Percentiles rank a stretch among this genome's conserved stretches.
phyloP scores from a whole-genome alignment of 1,139 yeast genomes.

The Candida dubliniensis region DNA sequence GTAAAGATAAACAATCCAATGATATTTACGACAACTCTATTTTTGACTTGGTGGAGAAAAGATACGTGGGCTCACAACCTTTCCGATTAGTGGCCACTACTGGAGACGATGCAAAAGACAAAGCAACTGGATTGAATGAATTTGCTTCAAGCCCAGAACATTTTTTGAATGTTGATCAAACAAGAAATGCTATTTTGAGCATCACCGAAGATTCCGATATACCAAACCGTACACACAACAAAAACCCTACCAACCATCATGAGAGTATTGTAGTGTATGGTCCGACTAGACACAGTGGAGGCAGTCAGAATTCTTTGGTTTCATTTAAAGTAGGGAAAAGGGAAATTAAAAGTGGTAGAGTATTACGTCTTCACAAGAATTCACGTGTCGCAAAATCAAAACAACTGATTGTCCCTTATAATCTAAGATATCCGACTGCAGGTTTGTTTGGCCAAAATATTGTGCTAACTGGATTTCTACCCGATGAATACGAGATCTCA shows the following conservation, averaged over 20 bases:
- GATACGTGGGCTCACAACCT: conserved; percentile 41
- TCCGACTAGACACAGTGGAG: conserved; percentile 24
- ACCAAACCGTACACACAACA: conserved; percentile 4
- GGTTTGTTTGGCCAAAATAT: conserved; percentile 65
- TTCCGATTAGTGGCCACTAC: conserved; percentile 26
- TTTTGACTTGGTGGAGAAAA: conserved; percentile 51
- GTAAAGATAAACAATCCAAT: conserved; percentile 46
- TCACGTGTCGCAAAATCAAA: not conserved
- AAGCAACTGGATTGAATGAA: conserved; percentile 16
- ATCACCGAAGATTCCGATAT: conserved; percentile 30
- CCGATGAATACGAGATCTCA: conserved; percentile 54
- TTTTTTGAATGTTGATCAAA: conserved; percentile 31
- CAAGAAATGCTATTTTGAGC: conserved; percentile 34
- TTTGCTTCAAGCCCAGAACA: conserved; percentile 21
- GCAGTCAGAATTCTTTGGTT: conserved; percentile 34
- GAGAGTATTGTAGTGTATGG: conserved; percentile 43
- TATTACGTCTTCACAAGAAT: conserved; percentile 28
- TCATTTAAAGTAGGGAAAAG: conserved; percentile 38
- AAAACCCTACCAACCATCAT: conserved; percentile 13
- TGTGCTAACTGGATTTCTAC: conserved; percentile 58
- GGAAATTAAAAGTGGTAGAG: conserved; percentile 32
- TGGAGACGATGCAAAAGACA: conserved; percentile 13
- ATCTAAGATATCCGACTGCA: conserved; percentile 55
- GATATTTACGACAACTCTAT: conserved; percentile 45
- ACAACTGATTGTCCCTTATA: conserved; percentile 28